A percentile compares a stretch with the other conserved stretches of the same genome.
phyloP scores from a whole-genome alignment of 768 basidiomycete species.

The Dictyophora rubrovolvata region DNA sequence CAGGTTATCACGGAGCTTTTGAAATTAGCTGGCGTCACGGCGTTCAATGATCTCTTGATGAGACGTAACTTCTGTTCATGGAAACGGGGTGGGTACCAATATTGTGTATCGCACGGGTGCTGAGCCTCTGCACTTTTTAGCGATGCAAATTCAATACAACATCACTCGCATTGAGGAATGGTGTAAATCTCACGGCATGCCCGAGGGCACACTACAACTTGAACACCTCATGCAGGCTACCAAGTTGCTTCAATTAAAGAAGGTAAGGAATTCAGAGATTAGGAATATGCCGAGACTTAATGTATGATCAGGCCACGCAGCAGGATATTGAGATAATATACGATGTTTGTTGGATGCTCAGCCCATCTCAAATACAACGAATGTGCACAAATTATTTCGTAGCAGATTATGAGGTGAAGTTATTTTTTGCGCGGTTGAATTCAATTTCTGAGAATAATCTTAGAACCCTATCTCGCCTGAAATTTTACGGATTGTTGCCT shows the following conservation, averaged over 20 bases:
- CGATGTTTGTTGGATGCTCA: slow-evolving; percentile 99
- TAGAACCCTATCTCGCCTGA: slow-evolving; percentile 96
- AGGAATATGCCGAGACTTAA: background rate
- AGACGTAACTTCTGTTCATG: slow-evolving; percentile 97
- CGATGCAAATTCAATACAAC: slow-evolving; percentile 99
- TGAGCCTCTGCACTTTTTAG: slow-evolving; percentile 30
- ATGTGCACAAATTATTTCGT: slow-evolving; percentile 99
- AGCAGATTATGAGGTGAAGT: slow-evolving; percentile 89
- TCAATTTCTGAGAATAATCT: slow-evolving; percentile 3
- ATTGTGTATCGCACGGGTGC: background rate
- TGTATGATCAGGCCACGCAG: slow-evolving; percentile 57
- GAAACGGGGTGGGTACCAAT: slow-evolving; percentile 70
- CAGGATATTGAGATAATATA: slow-evolving; percentile 99
- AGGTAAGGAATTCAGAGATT: slow-evolving; percentile 38
- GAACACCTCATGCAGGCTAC: slow-evolving; percentile 99
- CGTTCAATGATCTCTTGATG: slow-evolving; percentile 98
- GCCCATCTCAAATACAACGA: slow-evolving; percentile 97
- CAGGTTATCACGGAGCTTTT: slow-evolving; percentile 92
- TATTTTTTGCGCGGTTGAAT: background rate
- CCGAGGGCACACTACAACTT: slow-evolving; percentile 92
- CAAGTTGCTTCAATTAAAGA: slow-evolving; percentile 94
- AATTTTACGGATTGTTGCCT: slow-evolving; percentile 92
- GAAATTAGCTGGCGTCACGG: slow-evolving; percentile 91
- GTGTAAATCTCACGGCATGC: slow-evolving; percentile 99
- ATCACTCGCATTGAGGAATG: slow-evolving; percentile 96